phyloP scores from a whole-genome alignment of 345 rosid genomes.

The Mercurialis annua region DNA sequence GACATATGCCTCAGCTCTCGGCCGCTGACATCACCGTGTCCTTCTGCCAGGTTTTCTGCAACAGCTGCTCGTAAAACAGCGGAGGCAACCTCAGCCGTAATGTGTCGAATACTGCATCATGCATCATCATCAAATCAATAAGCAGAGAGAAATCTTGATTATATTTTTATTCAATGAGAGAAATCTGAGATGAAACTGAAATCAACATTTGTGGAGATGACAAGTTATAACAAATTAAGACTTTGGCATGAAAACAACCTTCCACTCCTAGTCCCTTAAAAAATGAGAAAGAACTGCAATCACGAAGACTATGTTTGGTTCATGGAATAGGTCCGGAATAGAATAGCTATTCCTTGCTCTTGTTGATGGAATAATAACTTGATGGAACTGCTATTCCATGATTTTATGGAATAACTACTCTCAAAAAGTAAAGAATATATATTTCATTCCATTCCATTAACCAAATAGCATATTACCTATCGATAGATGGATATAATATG shows the following conservation, averaged over 20 bases:
- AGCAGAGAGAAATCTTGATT: background rate
- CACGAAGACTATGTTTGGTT: too few relatives aligned
- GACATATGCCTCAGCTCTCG: constrained; percentile 78
- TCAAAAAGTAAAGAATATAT: too few relatives aligned
- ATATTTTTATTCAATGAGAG: background rate
- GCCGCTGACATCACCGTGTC: constrained; percentile 66
- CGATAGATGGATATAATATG: constrained; percentile 79
- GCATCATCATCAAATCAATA: constrained; percentile 4
- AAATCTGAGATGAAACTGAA: background rate
- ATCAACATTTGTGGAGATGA: background rate
- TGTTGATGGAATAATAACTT: too few relatives aligned
- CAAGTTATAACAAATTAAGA: background rate
- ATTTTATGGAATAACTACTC: too few relatives aligned
- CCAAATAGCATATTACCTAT: constrained; percentile 65
- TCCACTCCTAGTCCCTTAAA: background rate
- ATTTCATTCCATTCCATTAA: too few relatives aligned
- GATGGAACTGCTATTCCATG: too few relatives aligned
- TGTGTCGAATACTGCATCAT: constrained; percentile 76
- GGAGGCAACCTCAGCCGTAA: constrained; percentile 91
- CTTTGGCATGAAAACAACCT: too few relatives aligned
- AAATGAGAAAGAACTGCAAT: constrained; percentile 1
- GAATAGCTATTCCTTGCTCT: too few relatives aligned
- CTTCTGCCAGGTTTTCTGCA: constrained; percentile 78
- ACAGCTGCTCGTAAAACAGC: constrained; percentile 89
- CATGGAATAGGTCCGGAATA: too few relatives aligned